phyloP scores from a whole-genome alignment of 176 grass and related monocot species.

The Tillandsia leiboldiana region DNA sequence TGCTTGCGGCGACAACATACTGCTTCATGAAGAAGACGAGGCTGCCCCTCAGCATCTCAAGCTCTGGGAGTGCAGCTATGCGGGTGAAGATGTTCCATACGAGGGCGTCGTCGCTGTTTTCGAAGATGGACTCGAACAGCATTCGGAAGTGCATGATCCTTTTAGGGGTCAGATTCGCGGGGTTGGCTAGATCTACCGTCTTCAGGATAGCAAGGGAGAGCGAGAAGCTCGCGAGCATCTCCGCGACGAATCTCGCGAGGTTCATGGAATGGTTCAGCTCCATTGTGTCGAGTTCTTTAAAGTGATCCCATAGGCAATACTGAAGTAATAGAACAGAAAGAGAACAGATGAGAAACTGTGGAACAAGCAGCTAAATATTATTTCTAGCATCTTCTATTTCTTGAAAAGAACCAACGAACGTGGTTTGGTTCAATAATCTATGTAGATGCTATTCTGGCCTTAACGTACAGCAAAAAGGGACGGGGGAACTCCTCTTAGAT shows the following conservation, averaged over 20 bases:
- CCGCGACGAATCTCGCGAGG: conserved; percentile 61
- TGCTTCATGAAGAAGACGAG: too few species aligned
- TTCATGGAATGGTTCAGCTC: conserved; percentile 61
- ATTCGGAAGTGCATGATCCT: too few species aligned
- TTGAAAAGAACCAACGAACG: not conserved
- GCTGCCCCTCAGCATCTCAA: too few species aligned
- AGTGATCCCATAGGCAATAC: conserved; percentile 81
- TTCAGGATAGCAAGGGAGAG: conserved; percentile 70
- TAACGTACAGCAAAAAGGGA: not conserved
- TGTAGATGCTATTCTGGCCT: not conserved
- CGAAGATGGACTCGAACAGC: too few species aligned
- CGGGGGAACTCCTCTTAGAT: too few species aligned
- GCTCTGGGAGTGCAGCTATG: too few species aligned
- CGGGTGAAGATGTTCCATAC: too few species aligned
- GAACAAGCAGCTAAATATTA: not conserved
- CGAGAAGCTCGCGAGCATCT: conserved; percentile 65
- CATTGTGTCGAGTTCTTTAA: conserved; percentile 79
- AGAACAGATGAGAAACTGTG: conserved; percentile 2
- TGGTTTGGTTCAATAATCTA: not conserved
- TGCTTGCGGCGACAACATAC: too few species aligned
- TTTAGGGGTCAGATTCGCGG: too few species aligned
- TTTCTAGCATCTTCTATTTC: not conserved
- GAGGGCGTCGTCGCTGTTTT: too few species aligned
- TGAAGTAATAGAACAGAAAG: conserved; percentile 24
- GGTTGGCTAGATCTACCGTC: conserved; percentile 54